These are phyloP conservation scores for Cicer bijugum DNA, from an alignment of 306 rosid genomes.

Conservation along the genomic window DNA sequence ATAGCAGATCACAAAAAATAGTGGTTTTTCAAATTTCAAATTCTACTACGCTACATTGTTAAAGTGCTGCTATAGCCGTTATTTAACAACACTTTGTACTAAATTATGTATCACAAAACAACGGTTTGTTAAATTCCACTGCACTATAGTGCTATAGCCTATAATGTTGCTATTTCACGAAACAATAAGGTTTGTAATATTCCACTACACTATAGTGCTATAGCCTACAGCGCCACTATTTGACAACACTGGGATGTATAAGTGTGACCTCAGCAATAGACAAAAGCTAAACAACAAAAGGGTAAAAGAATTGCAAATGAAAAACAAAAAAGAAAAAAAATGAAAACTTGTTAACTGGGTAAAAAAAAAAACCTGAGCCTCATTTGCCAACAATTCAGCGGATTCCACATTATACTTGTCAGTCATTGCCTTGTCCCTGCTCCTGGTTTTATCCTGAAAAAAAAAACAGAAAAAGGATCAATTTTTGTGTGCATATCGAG, in stretches of 20 bases:
- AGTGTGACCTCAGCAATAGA: constrained; percentile 25
- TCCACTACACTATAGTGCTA: background rate
- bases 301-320: background rate
- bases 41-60: background rate
- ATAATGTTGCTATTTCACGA: background rate
- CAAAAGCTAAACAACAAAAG: constrained; percentile 53
- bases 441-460: constrained; percentile 49
- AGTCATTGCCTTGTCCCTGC: constrained; percentile 31
- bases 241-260: constrained; percentile 50
- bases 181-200: background rate
- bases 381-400: constrained; percentile 70
- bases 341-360: background rate
- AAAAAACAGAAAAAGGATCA: background rate
- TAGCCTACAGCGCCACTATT: background rate
- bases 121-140: too few relatives aligned
- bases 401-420: constrained; percentile 74
- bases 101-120: too few relatives aligned
- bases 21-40: background rate
- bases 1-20: background rate
- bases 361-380: constrained; percentile 61
- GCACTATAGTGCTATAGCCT: too few relatives aligned
- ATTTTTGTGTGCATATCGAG: background rate
- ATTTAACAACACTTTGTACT: too few relatives aligned
- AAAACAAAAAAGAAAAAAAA: background rate
- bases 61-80: background rate